Evolutionary conservation across 306 rosid genomes (phyloP).

Genomic region (Malus asiatica): DNA sequence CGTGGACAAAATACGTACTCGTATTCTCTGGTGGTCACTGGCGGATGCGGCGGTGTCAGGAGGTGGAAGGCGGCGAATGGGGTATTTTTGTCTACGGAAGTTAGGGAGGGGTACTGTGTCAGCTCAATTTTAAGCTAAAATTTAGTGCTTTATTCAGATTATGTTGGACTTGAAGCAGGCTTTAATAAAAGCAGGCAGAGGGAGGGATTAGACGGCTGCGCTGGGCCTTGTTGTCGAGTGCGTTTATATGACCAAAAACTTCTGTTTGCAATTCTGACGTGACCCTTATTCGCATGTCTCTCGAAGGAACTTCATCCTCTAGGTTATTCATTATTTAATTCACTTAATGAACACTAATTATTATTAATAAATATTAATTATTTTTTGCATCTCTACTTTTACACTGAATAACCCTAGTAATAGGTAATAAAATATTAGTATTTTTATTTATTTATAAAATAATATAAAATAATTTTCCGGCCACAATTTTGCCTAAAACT

Average conservation of each 20-base stretch:
- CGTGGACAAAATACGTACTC: neutral
- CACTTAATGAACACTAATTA: no score
- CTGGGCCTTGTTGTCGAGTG: constrained; percentile 35
- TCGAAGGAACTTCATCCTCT: no score
- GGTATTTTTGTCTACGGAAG: neutral
- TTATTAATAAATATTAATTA: no score
- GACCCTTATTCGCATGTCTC: constrained; percentile 42
- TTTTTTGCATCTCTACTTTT: no score
- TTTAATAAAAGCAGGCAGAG: neutral
- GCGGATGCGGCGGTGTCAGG: constrained; percentile 9
- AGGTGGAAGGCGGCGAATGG: neutral
- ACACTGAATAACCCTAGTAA: no score
- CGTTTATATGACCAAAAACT: neutral
- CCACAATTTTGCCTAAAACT: no score
- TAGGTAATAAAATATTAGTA: no score
- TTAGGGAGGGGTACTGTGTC: neutral
- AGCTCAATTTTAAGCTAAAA: neutral
- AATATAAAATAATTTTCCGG: no score
- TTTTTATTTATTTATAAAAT: no score
- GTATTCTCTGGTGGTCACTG: neutral
- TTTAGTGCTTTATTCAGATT: neutral
- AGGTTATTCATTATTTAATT: no score
- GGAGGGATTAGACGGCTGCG: constrained; percentile 32
- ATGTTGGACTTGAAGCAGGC: neutral
- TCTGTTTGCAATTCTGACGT: constrained; percentile 36